Evolutionary conservation across 306 rosid species (phyloP), one percentile per base, ranked within the genome.

Genomic region (Calophaca sinica): DNA sequence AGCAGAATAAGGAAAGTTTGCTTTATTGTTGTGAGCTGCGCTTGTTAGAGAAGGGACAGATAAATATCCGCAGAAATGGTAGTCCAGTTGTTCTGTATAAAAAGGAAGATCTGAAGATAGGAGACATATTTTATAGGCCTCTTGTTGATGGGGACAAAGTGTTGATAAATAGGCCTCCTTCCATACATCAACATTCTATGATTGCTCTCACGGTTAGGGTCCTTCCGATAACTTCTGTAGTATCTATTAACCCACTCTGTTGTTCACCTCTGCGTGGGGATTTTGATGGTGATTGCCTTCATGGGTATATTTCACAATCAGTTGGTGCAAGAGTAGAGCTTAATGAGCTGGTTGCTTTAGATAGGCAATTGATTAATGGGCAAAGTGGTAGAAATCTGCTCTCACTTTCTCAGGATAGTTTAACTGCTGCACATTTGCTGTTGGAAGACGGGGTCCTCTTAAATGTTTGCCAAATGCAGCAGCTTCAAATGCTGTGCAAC

Each of bases 261-360:
- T 96, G 98, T 82, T 92, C 98, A 28, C 99, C 99, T 48, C 75
- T 96, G 54, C 91, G 96, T 62, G 99, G 97, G 28, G 99, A 96
- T 83, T 96, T 96, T 86, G 99, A 92, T 80, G 99, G 99, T 8
- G 99, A 92, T 85, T 96, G 98, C 74, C 93, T 96, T 74, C 99
- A 90, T 54, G 99, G 99, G 5, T 92, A 90, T 79, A 79, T 96
- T 87, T 92, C 99, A 38, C 97, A 96, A 74, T 87, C 99, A 48
- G 62, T 89, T 63, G 86, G 71, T 64, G 75, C 99, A 41, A 83
- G 92, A 79, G 93, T 87, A 57, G 99, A 96, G 86, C 93, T 92
- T 20, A 84, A 60, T 44, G 97, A 92, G 82, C 92, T 92, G 70
- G 93, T 96, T 83, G 82, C 93, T 36, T 85, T 96, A 44, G 96